Percentiles rank a stretch among this genome's conserved stretches.
Conservation (phyloP, 2,329 filamentous ascomycete species). For the Curvularia eragrostidis region DNA sequence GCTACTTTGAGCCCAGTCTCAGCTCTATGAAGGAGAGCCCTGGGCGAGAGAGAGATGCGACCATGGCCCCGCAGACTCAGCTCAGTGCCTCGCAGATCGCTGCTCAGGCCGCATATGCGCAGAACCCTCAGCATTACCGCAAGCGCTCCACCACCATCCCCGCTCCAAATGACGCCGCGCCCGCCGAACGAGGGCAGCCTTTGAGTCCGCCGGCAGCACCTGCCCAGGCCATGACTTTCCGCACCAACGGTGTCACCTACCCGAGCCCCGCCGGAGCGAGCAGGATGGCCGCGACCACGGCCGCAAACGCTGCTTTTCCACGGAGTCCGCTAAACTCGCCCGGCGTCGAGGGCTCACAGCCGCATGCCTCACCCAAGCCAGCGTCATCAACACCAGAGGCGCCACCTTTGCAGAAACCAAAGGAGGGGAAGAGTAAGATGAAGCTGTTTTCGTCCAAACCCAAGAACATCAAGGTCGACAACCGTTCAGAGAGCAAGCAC, state of each 20-base stretch:
- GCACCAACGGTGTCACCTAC: constrained; percentile 55
- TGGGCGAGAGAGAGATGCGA: constrained; percentile 49
- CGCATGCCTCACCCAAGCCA: constrained; percentile 45
- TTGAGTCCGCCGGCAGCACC: constrained; percentile 64
- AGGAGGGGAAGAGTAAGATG: constrained; percentile 74
- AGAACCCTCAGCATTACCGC: constrained; percentile 61
- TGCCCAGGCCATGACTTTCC: constrained; percentile 48
- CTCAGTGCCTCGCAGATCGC: constrained; percentile 77
- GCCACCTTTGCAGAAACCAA: constrained; percentile 67
- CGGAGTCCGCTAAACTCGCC: constrained; percentile 62
- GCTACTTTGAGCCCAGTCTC: constrained; percentile 76
- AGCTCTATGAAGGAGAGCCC: constrained; percentile 64
- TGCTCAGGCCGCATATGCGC: constrained; percentile 77
- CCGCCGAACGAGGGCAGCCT: constrained; percentile 51
- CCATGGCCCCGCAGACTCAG: constrained; percentile 51
- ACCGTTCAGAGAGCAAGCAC: constrained; percentile 64
- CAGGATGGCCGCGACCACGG: constrained; percentile 71
- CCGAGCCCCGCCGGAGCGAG: constrained; percentile 68
- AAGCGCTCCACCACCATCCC: constrained; percentile 79
- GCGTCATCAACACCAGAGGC: constrained; percentile 32
- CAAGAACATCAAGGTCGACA: constrained; percentile 75
- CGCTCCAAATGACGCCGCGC: constrained; percentile 53
- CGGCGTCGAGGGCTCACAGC: constrained; percentile 36
- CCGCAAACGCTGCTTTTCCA: constrained; percentile 76
- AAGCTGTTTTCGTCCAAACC: constrained; percentile 78